Percentiles rank a stretch among this genome's conserved stretches.
Evolutionary conservation across 257 asterid genomes (phyloP).

Genomic region (Cynanchum wilfordii): DNA sequence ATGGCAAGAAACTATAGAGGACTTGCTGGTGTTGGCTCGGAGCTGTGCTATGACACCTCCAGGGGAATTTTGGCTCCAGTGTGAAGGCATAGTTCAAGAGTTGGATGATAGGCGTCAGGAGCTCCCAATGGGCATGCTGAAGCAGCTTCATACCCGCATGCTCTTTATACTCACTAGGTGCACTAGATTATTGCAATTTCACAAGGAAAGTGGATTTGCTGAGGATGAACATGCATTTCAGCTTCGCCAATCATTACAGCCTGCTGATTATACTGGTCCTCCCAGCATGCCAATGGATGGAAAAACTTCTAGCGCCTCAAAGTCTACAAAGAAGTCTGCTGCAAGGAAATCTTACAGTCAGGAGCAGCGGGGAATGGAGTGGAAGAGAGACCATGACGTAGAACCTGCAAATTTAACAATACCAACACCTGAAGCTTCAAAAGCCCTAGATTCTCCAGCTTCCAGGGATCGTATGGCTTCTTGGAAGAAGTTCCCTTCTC

Average conservation of each 20-base stretch:
- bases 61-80: slow-evolving; percentile 97
- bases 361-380: slow-evolving; percentile 70
- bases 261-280: slow-evolving; percentile 50
- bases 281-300: slow-evolving; percentile 36
- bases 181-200: slow-evolving; percentile 90
- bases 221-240: slow-evolving; percentile 72
- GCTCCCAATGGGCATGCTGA: slow-evolving; percentile 81
- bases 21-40: slow-evolving; percentile 82
- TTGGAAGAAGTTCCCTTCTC: slow-evolving; percentile 85
- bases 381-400: slow-evolving; percentile 50
- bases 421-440: slow-evolving; percentile 40
- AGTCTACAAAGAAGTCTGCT: slow-evolving; percentile 32
- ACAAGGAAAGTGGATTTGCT: slow-evolving; percentile 89
- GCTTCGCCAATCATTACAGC: slow-evolving; percentile 86
- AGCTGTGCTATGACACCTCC: slow-evolving; percentile 95
- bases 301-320: slow-evolving; percentile 40
- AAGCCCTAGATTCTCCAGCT: slow-evolving; percentile 42
- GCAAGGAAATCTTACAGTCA: slow-evolving; percentile 84
- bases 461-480: slow-evolving; percentile 79
- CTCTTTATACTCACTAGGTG: slow-evolving; percentile 98
- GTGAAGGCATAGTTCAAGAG: slow-evolving; percentile 99
- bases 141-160: slow-evolving; percentile 98
- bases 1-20: slow-evolving; percentile 97
- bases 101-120: slow-evolving; percentile 97
- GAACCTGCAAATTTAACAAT: slow-evolving; percentile 37